Base-by-base conservation (phyloP, 805 yeast genomes). In the Metschnikowia rubicola region DNA sequence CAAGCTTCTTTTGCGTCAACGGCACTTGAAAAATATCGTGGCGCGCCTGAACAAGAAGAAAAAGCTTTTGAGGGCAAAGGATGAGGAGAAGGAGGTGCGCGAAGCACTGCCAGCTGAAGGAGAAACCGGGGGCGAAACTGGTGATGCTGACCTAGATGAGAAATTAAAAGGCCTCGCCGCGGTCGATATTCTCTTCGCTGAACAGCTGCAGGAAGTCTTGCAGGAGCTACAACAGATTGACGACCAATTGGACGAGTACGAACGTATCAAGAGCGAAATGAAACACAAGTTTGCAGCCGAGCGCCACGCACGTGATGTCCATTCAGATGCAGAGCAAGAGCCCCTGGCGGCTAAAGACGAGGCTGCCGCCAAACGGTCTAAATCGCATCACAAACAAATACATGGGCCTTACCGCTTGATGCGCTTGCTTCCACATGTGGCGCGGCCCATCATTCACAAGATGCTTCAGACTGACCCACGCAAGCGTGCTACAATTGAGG, bases 351-450 rank as follows among this genome's bases (percentile, higher is more conserved):
- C 26, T n/a, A 46, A 17, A 8, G 45, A 44, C 10, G 51, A 48
- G 8, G 43, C 35, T 4, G 35, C 42, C 28, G 51, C 37, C 10
- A 55, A 61, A 43, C 69, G 69, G 50, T 72, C 75, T 53, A 56
- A 70, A 32, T 39, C 65, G n/a, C 55, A 57, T 30, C 76, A 71
- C 56, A 80, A 79, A 55, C 83, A 81, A 52, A 80, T 86, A 21
- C 90, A 86, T 58, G 96, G 96, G 7, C 92, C 94, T 10, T 87
- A 87, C 66, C 73, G 96, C 61, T 69, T 87, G 54, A 80, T 87
- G 84, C 78, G 96, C 66, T 68, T 87, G 42, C 67, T 87, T 33
- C 96, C 96, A 4, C 96, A 87, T 63, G 90, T 92, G 8, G 72
- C 94, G 12, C 77, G 96, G 64, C 94, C 92, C 10, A 71, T 87